Conservation (phyloP, 495 filamentous ascomycete genomes). For the Mytilinidion resinicola region DNA sequence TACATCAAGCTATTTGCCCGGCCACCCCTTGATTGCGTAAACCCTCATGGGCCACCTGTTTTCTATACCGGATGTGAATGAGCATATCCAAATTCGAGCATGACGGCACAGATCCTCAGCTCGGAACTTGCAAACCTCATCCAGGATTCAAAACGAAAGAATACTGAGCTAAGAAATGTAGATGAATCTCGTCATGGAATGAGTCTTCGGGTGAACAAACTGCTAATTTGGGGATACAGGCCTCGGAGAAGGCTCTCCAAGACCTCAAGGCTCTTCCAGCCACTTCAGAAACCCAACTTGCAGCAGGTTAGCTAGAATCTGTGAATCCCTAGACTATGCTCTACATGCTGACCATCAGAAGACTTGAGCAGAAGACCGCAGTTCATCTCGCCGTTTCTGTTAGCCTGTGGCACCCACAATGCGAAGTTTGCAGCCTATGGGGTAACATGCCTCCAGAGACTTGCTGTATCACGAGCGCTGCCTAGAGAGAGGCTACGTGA, state of each 20-base stretch:
- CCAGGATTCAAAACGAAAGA: conserved; percentile 91
- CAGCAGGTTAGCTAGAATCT: conserved; percentile 56
- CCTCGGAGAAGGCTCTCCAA: conserved; percentile 86
- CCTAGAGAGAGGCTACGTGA: conserved; percentile 69
- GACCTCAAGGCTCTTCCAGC: conserved; percentile 76
- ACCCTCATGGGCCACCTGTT: background rate
- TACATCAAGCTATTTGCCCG: too few species aligned
- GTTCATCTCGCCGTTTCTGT: conserved; percentile 86
- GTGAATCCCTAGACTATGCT: too few species aligned
- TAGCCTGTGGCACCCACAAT: conserved; percentile 85
- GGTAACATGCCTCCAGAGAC: conserved; percentile 78
- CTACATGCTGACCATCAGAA: conserved; percentile 30
- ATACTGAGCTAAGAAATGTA: conserved; percentile 80
- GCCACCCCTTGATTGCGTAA: too few species aligned
- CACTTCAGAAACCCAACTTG: conserved; percentile 74
- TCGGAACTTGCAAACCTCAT: conserved; percentile 87
- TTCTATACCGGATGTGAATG: background rate
- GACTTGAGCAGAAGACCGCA: conserved; percentile 74
- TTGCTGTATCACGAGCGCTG: conserved; percentile 73
- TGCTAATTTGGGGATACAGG: conserved; percentile 38
- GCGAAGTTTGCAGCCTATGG: conserved; percentile 80
- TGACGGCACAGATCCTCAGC: conserved; percentile 88
- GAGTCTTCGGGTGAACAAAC: background rate
- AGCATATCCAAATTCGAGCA: conserved; percentile 42
- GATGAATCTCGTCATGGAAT: conserved; percentile 17